Percentiles rank a stretch among this genome's conserved stretches.
phyloP scores from a whole-genome alignment of 2,329 filamentous ascomycete species.

The Venturia carpophila region DNA sequence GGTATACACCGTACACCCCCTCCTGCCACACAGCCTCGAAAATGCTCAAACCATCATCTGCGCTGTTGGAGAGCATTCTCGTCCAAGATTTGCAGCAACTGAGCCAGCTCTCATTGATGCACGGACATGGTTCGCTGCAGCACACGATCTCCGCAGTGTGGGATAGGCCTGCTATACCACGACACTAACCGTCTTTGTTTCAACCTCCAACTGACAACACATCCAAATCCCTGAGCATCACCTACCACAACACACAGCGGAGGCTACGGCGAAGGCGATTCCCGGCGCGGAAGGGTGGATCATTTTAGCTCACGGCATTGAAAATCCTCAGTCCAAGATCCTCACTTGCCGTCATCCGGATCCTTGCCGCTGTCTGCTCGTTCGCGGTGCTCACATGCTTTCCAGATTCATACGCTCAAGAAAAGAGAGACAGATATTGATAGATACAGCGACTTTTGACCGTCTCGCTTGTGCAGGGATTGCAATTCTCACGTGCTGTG shows the following conservation, averaged over 20 bases:
- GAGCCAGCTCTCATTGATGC: slow-evolving; percentile 4
- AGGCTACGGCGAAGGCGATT: neutral
- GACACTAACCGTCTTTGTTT: neutral
- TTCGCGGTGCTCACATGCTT: neutral
- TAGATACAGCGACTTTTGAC: neutral
- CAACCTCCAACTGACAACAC: slow-evolving; percentile 5
- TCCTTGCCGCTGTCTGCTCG: neutral
- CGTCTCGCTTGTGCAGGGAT: neutral
- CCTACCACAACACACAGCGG: neutral
- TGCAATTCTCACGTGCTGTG: neutral
- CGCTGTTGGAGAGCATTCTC: neutral
- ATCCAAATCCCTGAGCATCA: neutral
- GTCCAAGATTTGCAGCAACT: neutral
- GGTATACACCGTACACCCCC: no score
- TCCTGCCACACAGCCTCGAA: neutral
- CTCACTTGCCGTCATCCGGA: neutral
- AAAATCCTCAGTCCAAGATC: neutral
- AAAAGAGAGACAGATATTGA: no score
- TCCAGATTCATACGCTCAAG: neutral
- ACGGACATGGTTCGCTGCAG: slow-evolving; percentile 1
- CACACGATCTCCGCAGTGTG: neutral
- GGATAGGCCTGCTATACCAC: neutral
- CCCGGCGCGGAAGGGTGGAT: neutral
- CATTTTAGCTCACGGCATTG: neutral
- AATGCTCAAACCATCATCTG: neutral